These are phyloP conservation scores for Lavandula angustifolia DNA, from an alignment of 257 asterid genomes.

Conservation along the genomic window DNA sequence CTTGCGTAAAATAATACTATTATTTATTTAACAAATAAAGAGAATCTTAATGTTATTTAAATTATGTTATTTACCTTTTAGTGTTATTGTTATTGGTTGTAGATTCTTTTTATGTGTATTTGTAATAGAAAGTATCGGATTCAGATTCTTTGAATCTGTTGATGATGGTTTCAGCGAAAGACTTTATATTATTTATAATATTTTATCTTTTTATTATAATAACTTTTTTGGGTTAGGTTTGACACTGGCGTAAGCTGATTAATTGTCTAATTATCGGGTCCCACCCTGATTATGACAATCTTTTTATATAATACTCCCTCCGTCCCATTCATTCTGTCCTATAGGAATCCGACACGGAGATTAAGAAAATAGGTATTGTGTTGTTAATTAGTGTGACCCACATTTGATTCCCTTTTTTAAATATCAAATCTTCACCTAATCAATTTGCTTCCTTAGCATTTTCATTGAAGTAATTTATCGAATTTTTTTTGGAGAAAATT, in stretches of 20 bases:
- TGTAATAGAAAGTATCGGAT: neutral
- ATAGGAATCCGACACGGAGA: too few relatives aligned
- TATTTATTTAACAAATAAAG: too few relatives aligned
- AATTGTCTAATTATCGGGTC: neutral
- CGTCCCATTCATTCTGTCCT: too few relatives aligned
- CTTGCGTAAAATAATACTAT: too few relatives aligned
- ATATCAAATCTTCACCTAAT: too few relatives aligned
- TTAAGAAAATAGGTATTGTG: too few relatives aligned
- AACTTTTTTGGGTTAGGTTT: slow-evolving; percentile 18
- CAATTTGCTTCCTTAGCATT: too few relatives aligned
- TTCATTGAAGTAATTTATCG: too few relatives aligned
- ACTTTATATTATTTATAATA: neutral
- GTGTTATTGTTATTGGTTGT: neutral
- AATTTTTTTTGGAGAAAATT: too few relatives aligned
- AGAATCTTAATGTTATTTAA: neutral
- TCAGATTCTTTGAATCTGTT: slow-evolving; percentile 36
- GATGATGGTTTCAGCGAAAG: slow-evolving; percentile 7
- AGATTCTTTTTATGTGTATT: slow-evolving; percentile 5
- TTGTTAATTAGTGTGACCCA: too few relatives aligned
- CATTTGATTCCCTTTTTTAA: too few relatives aligned
- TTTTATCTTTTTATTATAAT: neutral
- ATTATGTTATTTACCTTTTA: neutral
- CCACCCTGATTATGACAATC: neutral
- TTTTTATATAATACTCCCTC: too few relatives aligned
- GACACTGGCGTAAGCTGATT: slow-evolving; percentile 10